A percentile compares a stretch with the other conserved stretches of the same genome.
Evolutionary conservation across 192 early-diverging fungal species (phyloP).

Genomic region (Dissophora ornata): DNA sequence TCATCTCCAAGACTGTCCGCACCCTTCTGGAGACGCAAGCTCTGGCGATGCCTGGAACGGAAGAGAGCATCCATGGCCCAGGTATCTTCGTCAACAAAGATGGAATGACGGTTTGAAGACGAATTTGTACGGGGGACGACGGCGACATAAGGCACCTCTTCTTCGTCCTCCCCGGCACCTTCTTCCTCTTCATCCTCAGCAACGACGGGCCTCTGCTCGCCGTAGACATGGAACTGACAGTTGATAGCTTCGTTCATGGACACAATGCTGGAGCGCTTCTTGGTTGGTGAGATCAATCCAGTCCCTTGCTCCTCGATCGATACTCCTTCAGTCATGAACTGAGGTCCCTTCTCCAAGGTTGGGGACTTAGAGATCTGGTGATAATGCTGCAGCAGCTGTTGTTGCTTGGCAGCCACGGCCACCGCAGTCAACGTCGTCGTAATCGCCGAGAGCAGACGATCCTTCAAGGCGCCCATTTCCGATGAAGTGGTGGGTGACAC

Average conservation of each 20-base stretch:
- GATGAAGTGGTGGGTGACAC: constrained; percentile 40
- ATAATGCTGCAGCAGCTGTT: constrained; percentile 10
- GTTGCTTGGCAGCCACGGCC: constrained; percentile 39
- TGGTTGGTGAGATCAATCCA: not conserved
- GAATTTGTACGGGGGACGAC: constrained; percentile 13
- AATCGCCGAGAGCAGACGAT: constrained; percentile 42
- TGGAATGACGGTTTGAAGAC: constrained; percentile 23
- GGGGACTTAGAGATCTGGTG: too few relatives aligned
- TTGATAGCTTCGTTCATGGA: constrained; percentile 22
- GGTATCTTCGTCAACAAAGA: constrained; percentile 49
- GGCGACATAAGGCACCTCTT: constrained; percentile 22
- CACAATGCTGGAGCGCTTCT: constrained; percentile 11
- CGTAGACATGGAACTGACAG: constrained; percentile 23
- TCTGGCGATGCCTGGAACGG: constrained; percentile 37
- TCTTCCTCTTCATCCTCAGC: constrained; percentile 2
- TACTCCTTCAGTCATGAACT: too few relatives aligned
- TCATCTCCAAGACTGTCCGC: constrained; percentile 3
- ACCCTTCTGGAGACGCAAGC: constrained; percentile 33
- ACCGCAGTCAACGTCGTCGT: constrained; percentile 37
- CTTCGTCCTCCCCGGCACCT: constrained; percentile 18
- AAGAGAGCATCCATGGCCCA: constrained; percentile 49
- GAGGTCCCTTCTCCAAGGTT: too few relatives aligned
- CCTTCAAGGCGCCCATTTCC: constrained; percentile 33
- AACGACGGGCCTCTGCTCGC: not conserved
- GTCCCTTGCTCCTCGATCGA: not conserved